Base-by-base conservation (phyloP, 495 filamentous ascomycete genomes). In the Aspergillus haitiensis region DNA sequence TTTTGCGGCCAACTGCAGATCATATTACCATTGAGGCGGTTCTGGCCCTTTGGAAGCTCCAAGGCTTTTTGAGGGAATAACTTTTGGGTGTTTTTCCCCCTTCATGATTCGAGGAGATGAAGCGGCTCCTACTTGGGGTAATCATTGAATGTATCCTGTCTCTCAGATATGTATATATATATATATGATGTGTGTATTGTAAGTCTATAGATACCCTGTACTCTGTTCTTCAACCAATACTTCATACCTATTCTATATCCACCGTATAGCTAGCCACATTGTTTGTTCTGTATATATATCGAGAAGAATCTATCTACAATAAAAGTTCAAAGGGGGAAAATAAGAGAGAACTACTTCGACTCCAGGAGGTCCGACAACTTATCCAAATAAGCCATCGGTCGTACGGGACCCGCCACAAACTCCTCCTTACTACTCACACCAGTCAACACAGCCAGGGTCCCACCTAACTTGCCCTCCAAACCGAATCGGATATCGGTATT, bases 401-500 rank as follows among this genome's bases (percentile, higher is more conserved):
- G 82, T 3, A 87, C 85, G 35, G 82, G 77, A 0, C 79, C 83
- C 64, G 90, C 80, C 75, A 93, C 90, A 62, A 98, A 88, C 42
- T 88, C 86, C 59, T 88, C 85, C 75, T 89, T 88, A 64, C 84
- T 89, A 58, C 78, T 86, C 21, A 99, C 93, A 8, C 94, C 94
- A 1, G 94, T 97, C 74, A 97, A 74, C 12, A 99, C 94, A 16
- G 84, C 89, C 64, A 99, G 73, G 15, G 94, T 99, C 1, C 94
- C 94, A 5, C 94, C 94, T 37, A 99, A 78, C 55, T 87, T 84
- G 0, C 93, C 94, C 72, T 98, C 89, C 60, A 97, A 79, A 10
- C 94, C 94, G 73, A 99, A 99, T 65, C 87, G 84, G 65, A 99
- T 97, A 79, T 99, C 94, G 1, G 94, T 99, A 71, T 98, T 88